Conservation (phyloP, 805 yeast genomes). For the Starmerella ratchasimensis region DNA sequence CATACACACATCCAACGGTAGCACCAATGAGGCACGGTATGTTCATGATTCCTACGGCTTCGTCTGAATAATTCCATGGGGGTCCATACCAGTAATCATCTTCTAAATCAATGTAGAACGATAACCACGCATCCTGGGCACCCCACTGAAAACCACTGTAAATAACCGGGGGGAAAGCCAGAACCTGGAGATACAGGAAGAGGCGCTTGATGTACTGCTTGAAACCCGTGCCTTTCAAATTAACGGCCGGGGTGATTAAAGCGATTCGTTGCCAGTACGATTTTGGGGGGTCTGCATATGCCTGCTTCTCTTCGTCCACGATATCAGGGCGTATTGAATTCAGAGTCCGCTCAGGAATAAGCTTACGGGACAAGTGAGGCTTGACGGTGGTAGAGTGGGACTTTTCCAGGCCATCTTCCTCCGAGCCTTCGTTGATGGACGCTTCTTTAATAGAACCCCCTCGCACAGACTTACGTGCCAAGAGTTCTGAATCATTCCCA, state of each 20-base stretch:
- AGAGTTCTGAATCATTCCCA: too few relatives aligned
- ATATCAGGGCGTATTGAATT: conserved; percentile 13
- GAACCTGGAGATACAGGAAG: conserved; percentile 30
- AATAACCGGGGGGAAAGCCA: conserved; percentile 37
- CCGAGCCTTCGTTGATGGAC: too few relatives aligned
- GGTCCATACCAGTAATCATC: conserved; percentile 50
- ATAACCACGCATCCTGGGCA: conserved; percentile 58
- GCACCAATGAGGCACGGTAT: conserved; percentile 50
- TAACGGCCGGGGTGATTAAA: conserved; percentile 33
- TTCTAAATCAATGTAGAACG: conserved; percentile 62
- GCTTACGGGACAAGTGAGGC: too few relatives aligned
- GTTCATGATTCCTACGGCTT: conserved; percentile 63
- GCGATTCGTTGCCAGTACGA: conserved; percentile 33
- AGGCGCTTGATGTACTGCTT: conserved; percentile 49
- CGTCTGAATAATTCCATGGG: conserved; percentile 53
- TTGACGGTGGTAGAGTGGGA: too few relatives aligned
- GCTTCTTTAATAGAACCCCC: too few relatives aligned
- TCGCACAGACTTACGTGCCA: too few relatives aligned
- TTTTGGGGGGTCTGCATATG: conserved; percentile 23
- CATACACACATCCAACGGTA: conserved; percentile 34
- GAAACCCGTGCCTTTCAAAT: conserved; percentile 49
- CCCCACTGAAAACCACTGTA: conserved; percentile 69
- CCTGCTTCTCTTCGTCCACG: conserved; percentile 15
- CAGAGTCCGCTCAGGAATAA: too few relatives aligned
- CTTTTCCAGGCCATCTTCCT: too few relatives aligned